phyloP scores from a whole-genome alignment of 2,329 filamentous ascomycete species.

The Xylaria sp. region DNA sequence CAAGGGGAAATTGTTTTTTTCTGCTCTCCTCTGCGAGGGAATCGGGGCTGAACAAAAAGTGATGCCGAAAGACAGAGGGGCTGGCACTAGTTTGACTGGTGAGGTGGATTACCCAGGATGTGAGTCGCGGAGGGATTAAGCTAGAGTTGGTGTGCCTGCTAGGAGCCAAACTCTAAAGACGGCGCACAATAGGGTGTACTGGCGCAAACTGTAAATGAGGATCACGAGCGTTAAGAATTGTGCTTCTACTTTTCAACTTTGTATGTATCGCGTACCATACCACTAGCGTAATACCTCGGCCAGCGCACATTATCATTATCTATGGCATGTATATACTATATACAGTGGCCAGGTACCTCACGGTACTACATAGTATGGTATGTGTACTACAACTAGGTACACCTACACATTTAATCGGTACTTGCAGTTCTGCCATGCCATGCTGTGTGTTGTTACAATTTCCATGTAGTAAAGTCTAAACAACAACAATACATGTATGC shows the following conservation, averaged over 20 bases:
- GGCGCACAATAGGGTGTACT: slow-evolving; percentile 33
- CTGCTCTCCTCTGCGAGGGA: background rate
- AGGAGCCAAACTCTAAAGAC: slow-evolving; percentile 26
- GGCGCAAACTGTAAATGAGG: slow-evolving; percentile 25
- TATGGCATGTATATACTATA: background rate
- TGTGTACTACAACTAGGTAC: background rate
- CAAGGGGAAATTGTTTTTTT: slow-evolving; percentile 22
- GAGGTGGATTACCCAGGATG: slow-evolving; percentile 4
- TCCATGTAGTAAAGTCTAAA: background rate
- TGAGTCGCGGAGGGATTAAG: slow-evolving; percentile 19
- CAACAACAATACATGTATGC: background rate
- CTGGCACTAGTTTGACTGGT: background rate
- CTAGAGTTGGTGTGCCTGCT: slow-evolving; percentile 11
- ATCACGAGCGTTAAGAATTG: slow-evolving; percentile 19
- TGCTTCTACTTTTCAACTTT: background rate
- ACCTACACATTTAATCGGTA: background rate
- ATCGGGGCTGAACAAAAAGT: slow-evolving; percentile 22
- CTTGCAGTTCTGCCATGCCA: background rate
- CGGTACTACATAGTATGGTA: background rate
- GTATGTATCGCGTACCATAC: slow-evolving; percentile 2
- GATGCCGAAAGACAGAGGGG: slow-evolving; percentile 9
- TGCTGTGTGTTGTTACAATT: background rate
- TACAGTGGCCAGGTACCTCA: background rate
- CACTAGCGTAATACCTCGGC: background rate
- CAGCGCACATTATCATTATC: background rate